These are phyloP conservation scores for Naematelia encephala DNA, from an alignment of 768 basidiomycete genomes.

Conservation along the genomic window DNA sequence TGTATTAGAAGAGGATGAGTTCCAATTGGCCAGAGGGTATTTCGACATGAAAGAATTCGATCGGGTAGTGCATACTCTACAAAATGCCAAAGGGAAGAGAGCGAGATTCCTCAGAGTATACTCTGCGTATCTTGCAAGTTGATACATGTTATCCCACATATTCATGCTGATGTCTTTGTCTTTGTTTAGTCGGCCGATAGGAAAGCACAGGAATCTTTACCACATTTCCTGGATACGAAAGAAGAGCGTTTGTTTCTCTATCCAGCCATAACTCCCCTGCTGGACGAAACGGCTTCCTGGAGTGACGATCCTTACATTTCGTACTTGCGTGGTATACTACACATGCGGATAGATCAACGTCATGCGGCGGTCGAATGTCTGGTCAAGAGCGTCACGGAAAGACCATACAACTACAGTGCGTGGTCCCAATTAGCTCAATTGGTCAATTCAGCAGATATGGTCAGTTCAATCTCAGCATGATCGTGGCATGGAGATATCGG, in stretches of 20 bases:
- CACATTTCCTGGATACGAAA: slow-evolving; percentile 59
- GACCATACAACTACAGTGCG: slow-evolving; percentile 93
- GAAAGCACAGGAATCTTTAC: slow-evolving; percentile 65
- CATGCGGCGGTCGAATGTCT: slow-evolving; percentile 81
- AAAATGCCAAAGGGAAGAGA: slow-evolving; percentile 65
- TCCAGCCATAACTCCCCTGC: slow-evolving; percentile 39
- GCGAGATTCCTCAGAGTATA: slow-evolving; percentile 75
- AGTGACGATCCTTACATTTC: slow-evolving; percentile 43
- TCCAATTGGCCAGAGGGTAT: slow-evolving; percentile 68
- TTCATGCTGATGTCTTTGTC: slow-evolving; percentile 9
- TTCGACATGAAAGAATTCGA: slow-evolving; percentile 74
- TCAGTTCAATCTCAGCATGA: slow-evolving; percentile 45
- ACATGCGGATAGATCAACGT: slow-evolving; percentile 71
- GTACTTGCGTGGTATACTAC: slow-evolving; percentile 67
- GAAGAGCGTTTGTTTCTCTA: slow-evolving; percentile 46
- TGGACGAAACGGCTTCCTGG: slow-evolving; percentile 27
- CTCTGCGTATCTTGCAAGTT: slow-evolving; percentile 76
- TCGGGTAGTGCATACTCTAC: slow-evolving; percentile 66
- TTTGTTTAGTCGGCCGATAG: slow-evolving; percentile 83
- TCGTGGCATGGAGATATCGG: background rate
- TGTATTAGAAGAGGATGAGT: slow-evolving; percentile 56
- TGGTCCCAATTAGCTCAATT: slow-evolving; percentile 75
- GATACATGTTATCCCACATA: background rate
- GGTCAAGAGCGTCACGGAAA: slow-evolving; percentile 69
- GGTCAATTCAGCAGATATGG: slow-evolving; percentile 81